A percentile compares a stretch with the other conserved stretches of the same genome.
phyloP scores from a whole-genome alignment of 2,329 filamentous ascomycete genomes.

The Dryadomyces quercivorus region DNA sequence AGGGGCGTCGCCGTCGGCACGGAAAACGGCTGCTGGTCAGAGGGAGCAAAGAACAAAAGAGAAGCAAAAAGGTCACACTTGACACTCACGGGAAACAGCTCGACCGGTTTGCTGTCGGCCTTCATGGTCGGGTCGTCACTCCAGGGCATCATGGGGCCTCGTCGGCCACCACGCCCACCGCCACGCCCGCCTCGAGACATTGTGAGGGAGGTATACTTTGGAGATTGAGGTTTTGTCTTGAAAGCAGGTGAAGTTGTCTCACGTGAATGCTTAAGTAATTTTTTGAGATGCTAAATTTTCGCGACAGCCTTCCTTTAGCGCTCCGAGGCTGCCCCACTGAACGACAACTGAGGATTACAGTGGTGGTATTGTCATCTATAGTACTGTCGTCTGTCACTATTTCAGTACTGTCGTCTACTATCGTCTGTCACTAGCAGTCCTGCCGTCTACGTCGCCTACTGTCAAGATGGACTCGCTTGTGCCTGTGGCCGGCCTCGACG shows the following conservation, averaged over 20 bases:
- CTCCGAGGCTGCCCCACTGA: no score
- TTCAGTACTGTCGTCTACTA: no score
- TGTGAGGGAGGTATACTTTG: no score
- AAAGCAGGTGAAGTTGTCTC: no score
- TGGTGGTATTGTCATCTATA: no score
- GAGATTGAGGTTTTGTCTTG: no score
- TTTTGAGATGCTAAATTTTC: no score
- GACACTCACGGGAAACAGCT: conserved; percentile 45
- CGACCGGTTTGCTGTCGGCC: conserved; percentile 41
- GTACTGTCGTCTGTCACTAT: no score
- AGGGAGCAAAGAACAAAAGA: background rate
- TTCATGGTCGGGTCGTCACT: conserved; percentile 37
- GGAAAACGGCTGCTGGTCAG: conserved; percentile 30
- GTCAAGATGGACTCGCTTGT: conserved; percentile 25
- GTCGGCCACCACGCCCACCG: conserved; percentile 34
- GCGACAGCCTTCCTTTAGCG: no score
- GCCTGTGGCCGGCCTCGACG: conserved; percentile 39
- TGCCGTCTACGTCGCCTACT: no score
- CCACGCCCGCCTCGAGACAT: conserved; percentile 42
- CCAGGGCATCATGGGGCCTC: conserved; percentile 31
- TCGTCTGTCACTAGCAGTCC: no score
- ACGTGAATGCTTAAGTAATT: background rate
- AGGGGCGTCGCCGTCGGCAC: conserved; percentile 34
- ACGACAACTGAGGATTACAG: no score
- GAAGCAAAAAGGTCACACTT: background rate